Base-by-base conservation (phyloP, 345 rosid genomes). In the Noccaea bulbosa region DNA sequence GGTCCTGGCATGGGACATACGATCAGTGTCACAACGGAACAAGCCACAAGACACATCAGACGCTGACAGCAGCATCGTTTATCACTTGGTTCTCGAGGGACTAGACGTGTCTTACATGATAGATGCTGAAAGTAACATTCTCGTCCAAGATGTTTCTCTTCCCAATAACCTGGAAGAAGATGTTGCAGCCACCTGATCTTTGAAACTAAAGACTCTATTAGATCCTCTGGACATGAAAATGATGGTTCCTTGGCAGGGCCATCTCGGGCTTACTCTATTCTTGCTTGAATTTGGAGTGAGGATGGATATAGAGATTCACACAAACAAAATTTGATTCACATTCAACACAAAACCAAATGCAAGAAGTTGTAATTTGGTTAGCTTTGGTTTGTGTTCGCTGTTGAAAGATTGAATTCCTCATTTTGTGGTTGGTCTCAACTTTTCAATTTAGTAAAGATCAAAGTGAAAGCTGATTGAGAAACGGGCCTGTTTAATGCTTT, bases 1-100 rank as follows among this genome's bases (percentile, higher is more conserved):
- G 78, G 94, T 87, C 16, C 90, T 93, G 58, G 84, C 92, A 11
- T 93, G 98, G 98, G 98, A 93, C 82, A 91, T 93, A 62, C 88
- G 94, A 65, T 91, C 98, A 56, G 71, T 86, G 62, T 93, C 94
- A 9, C 98, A 91, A 64, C 75, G 87, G 55, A 86, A 78, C 67
- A 80, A 74, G 74, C 90, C 87, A 73, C 54, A 69, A 80, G 73
- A 50, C 69, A 34, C 71, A 38, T 58, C 77, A 16, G 63, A 44
- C 0, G 74, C 53, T 7, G 43, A 71, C 34, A 44, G 7, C 66
- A 67, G 7, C 66, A 67, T 79, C 32, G 60, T 81, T 5, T 93
- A 88, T 79, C 98, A 88, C 80, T 81, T 90, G 65, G 51, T 81
- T 65, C 77, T 90, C 82, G 98, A 88, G 74, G 91, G 88, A 49